phyloP scores from a whole-genome alignment of 352 stramenopile species.

The Phytopythium boreale region DNA sequence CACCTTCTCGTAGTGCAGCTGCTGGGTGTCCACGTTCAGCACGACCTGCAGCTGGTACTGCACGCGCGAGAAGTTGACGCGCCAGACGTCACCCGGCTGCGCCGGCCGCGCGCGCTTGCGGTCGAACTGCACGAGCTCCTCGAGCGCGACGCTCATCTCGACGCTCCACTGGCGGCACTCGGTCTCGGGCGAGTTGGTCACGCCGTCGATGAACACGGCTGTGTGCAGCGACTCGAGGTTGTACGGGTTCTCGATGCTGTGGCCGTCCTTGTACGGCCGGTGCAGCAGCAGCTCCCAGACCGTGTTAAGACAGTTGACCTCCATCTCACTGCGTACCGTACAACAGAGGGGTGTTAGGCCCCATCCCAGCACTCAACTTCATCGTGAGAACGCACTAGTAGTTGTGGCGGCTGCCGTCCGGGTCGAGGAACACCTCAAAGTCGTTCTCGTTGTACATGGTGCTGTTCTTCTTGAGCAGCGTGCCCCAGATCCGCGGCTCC shows the following conservation, averaged over 20 bases:
- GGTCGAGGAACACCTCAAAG: slow-evolving; percentile 93
- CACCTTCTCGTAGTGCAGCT: slow-evolving; percentile 51
- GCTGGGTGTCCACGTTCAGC: slow-evolving; percentile 40
- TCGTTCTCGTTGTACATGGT: slow-evolving; percentile 90
- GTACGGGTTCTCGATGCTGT: slow-evolving; percentile 73
- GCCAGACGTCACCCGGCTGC: slow-evolving; percentile 58
- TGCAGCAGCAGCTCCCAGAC: slow-evolving; percentile 90
- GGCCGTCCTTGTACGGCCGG: slow-evolving; percentile 86
- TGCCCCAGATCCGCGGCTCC: slow-evolving; percentile 77
- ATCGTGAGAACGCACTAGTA: slow-evolving; percentile 69
- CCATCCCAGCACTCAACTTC: not conserved
- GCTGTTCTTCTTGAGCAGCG: slow-evolving; percentile 58
- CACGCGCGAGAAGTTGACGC: slow-evolving; percentile 90
- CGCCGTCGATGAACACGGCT: slow-evolving; percentile 60
- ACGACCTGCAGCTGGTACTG: slow-evolving; percentile 66
- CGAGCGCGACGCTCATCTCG: slow-evolving; percentile 73
- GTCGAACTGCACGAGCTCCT: slow-evolving; percentile 66
- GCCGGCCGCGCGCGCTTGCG: slow-evolving; percentile 25
- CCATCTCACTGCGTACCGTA: slow-evolving; percentile 58
- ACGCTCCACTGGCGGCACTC: slow-evolving; percentile 77
- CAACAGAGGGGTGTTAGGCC: no score
- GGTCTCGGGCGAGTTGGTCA: slow-evolving; percentile 64
- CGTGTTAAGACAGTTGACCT: slow-evolving; percentile 91
- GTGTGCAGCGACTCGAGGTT: slow-evolving; percentile 50
- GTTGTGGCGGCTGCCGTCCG: slow-evolving; percentile 69